phyloP scores from a whole-genome alignment of 1,284 basidiomycete species.

The Mycosarcoma mackinlayi region DNA sequence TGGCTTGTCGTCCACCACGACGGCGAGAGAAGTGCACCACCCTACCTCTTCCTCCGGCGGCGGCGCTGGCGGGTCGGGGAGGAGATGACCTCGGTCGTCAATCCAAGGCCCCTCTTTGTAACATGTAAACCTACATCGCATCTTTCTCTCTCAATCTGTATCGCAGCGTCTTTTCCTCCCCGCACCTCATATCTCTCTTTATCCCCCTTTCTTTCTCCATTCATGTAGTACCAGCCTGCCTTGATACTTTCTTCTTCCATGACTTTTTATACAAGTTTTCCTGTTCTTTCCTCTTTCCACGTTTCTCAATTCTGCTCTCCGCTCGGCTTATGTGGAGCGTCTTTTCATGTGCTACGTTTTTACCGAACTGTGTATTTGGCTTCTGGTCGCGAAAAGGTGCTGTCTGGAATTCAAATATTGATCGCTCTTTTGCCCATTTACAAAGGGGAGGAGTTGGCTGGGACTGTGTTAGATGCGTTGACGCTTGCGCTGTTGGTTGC shows the following conservation, averaged over 20 bases:
- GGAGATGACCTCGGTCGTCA: no score
- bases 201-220: not conserved
- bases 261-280: not conserved
- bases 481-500: constrained; percentile 45
- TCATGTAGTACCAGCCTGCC: constrained; percentile 1
- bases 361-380: not conserved
- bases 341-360: not conserved
- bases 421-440: not conserved
- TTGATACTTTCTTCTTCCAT: not conserved
- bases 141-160: constrained; percentile 19
- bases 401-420: not conserved
- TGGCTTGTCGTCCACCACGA: constrained; percentile 1
- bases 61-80: constrained; percentile 5
- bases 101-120: not conserved
- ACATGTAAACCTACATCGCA: constrained; percentile 13
- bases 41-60: constrained; percentile 3
- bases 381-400: not conserved
- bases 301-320: no score
- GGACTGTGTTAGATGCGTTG: constrained; percentile 18
- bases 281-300: not conserved
- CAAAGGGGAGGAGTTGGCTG: not conserved
- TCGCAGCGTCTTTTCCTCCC: constrained; percentile 9
- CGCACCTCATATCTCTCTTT: constrained; percentile 3
- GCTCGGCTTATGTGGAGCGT: no score
- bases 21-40: constrained; percentile 27